Evolutionary conservation across 768 basidiomycete genomes (phyloP).

Genomic region (Tricholoma bakamatsutake): DNA sequence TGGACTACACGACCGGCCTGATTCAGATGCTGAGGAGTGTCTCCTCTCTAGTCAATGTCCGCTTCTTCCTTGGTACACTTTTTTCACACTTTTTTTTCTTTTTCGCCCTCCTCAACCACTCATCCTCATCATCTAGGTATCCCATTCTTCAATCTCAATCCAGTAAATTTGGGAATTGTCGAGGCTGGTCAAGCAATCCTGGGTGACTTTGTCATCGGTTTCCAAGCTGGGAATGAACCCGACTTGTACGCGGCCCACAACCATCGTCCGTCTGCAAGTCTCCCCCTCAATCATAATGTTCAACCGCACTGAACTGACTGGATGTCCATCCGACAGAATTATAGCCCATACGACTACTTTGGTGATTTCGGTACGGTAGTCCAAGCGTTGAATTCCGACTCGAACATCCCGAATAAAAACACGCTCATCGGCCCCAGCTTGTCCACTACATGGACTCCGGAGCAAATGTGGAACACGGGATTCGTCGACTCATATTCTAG

Average conservation of each 20-base stretch:
- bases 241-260: conserved; percentile 43
- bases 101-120: background rate
- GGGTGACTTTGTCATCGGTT: conserved; percentile 49
- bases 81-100: too few relatives aligned
- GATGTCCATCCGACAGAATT: conserved; percentile 1
- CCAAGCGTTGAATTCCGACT: conserved; percentile 36
- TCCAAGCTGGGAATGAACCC: conserved; percentile 71
- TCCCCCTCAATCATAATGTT: background rate
- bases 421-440: conserved; percentile 55
- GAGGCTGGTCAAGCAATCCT: conserved; percentile 58
- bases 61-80: conserved; percentile 57
- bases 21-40: conserved; percentile 65
- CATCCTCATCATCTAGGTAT: conserved; percentile 23
- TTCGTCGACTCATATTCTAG: conserved; percentile 26
- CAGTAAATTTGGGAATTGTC: conserved; percentile 51
- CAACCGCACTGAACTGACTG: background rate
- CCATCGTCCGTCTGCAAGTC: conserved; percentile 27
- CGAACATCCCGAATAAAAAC: conserved; percentile 27
- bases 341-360: conserved; percentile 27
- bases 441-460: conserved; percentile 48
- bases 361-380: conserved; percentile 47
- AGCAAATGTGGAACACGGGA: conserved; percentile 47
- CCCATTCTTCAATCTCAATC: conserved; percentile 62
- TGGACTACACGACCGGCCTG: conserved; percentile 60
- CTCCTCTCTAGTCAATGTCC: conserved; percentile 51